phyloP scores from a whole-genome alignment of 2,329 filamentous ascomycete species.

The Ampelomyces quisqualis region DNA sequence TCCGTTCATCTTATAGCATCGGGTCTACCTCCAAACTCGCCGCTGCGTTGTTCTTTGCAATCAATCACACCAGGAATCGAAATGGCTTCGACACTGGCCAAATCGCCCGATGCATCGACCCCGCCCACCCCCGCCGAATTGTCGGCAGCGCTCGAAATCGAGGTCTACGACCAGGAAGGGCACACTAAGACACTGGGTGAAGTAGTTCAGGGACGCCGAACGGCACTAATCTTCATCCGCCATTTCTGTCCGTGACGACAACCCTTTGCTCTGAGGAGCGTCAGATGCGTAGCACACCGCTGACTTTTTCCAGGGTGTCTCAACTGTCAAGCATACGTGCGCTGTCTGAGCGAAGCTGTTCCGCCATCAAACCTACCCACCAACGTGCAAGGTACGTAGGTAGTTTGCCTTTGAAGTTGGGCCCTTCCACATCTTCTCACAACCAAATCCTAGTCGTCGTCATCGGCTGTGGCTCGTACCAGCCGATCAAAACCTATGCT shows the following conservation, averaged over 20 bases:
- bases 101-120: background rate
- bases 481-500: constrained; percentile 26
- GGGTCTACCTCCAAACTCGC: too few species aligned
- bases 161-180: constrained; percentile 22
- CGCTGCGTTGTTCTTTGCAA: too few species aligned
- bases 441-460: constrained; percentile 28
- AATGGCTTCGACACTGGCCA: background rate
- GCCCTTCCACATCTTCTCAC: background rate
- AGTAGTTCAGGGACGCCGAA: constrained; percentile 17
- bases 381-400: constrained; percentile 19
- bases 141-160: constrained; percentile 12
- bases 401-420: too few species aligned
- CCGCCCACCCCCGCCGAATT: constrained; percentile 12
- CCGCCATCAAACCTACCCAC: constrained; percentile 21
- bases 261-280: too few species aligned
- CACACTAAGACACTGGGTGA: constrained; percentile 14
- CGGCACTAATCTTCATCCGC: constrained; percentile 21
- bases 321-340: constrained; percentile 29
- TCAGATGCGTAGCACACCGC: too few species aligned
- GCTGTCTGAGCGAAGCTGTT: constrained; percentile 19
- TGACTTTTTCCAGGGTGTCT: constrained; percentile 19
- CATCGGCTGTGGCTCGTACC: constrained; percentile 25
- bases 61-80: too few species aligned
- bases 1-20: too few species aligned
- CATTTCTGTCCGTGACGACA: too few species aligned